Evolutionary conservation across 768 basidiomycete genomes (phyloP), one percentile per base, ranked within the genome.

Genomic region (Lyophyllum semitale): DNA sequence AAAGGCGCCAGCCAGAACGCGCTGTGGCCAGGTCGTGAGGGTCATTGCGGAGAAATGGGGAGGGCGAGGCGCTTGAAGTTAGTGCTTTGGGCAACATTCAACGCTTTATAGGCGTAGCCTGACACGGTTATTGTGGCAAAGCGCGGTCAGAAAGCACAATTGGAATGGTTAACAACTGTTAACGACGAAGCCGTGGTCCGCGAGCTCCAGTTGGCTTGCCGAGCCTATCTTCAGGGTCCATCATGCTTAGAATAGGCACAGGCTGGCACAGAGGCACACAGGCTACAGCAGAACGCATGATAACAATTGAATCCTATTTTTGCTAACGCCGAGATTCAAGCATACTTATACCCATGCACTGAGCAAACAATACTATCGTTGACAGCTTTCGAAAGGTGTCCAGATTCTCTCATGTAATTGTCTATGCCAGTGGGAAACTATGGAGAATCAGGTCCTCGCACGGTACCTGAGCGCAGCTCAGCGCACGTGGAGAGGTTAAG

Each of bases 11-110:
- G 57, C 51, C 43, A 62, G 40, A 54, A 56, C 52, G 55, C 55
- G 61, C 62, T 65, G 70, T 66, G 54, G 58, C 57, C 61, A 57
- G 53, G 63, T 52, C 66, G 70, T 69, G 54, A 60, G 20, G 27
- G 53, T 51, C 59, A 57, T 57, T n/a, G 17, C 30, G 33, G 51
- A 37, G 25, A 50, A 47, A 27, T 20, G 32, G 38, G 42, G 37
- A 42, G 32, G 29, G 26, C 23, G 47, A 41, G 23, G 25, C 13
- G 25, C 8, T 7, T 11, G 33, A 37, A 27, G 13, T 29, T 15
- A 4, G 25, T 15, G 18, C 2, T 20, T 32, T 20, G 4, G 30
- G 37, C 12, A 45, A 32, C 30, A 30, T 45, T 51, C n/a, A 26
- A 51, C 5, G 42, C 18, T 49, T 49, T 51, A 45, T 50, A 44